Conservation (phyloP, 139 green algal species). For the Tetraselmis striata region DNA sequence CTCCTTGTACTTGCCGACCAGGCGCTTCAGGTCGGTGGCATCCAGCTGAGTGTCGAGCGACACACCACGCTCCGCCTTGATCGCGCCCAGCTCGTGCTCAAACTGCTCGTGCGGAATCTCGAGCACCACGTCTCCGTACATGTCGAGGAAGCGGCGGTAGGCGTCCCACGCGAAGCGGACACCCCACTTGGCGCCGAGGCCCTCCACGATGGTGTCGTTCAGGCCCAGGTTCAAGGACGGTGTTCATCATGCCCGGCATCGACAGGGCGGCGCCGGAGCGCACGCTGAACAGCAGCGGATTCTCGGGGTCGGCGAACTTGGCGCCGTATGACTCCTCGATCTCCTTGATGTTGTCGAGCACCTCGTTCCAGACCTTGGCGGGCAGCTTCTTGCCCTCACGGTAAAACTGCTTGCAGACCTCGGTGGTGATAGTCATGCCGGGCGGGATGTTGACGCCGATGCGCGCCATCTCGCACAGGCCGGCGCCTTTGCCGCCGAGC, state of each 20-base stretch:
- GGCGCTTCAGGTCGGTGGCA: constrained; percentile 56
- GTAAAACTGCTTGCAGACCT: constrained; percentile 72
- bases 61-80: constrained; percentile 54
- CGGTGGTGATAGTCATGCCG: constrained; percentile 85
- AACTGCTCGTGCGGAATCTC: constrained; percentile 72
- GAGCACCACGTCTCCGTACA: constrained; percentile 81
- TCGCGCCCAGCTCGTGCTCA: constrained; percentile 61
- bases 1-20: constrained; percentile 71
- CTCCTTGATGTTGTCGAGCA: constrained; percentile 41
- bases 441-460: constrained; percentile 81
- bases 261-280: constrained; percentile 72
- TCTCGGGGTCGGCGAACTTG: constrained; percentile 61
- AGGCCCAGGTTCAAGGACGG: constrained; percentile 84
- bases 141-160: constrained; percentile 79
- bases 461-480: constrained; percentile 81
- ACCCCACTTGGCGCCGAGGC: constrained; percentile 46
- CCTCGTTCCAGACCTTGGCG: constrained; percentile 55
- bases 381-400: constrained; percentile 48
- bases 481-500: constrained; percentile 84
- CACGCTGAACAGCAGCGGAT: constrained; percentile 77
- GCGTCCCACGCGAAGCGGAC: constrained; percentile 74
- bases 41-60: constrained; percentile 73
- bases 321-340: constrained; percentile 56
- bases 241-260: constrained; percentile 88
- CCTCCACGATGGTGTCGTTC: constrained; percentile 67